Evolutionary conservation across 2,329 filamentous ascomycete species (phyloP), one percentile per base, ranked within the genome.

Genomic region (Dryadomyces quercus-mongolicae): DNA sequence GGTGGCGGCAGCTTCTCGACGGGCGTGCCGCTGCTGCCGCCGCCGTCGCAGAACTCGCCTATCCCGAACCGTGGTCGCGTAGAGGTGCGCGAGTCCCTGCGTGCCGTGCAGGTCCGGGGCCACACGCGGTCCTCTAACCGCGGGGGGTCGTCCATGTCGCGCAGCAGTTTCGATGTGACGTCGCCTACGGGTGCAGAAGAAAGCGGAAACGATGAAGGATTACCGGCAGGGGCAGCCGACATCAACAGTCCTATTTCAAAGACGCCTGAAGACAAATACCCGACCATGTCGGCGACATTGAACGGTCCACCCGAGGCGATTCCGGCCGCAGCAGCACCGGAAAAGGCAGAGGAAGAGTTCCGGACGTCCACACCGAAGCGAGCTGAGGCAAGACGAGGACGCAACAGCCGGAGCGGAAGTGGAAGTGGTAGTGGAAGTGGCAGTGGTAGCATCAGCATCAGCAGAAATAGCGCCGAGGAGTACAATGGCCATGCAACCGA

Each of bases 21-120:
- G 68, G 89, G 88, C 20, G 85, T 97, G 16, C 89, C 91, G 7
- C 86, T 94, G 64, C 80, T 97, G 20, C 90, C 92, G 25, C 76
- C 87, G 21, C 90, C 92, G 25, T 76, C 87, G 31, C 89, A 94
- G 65, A 89, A 84, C 57, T 85, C 85, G 4, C 88, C 88, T 1
- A 78, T 92, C 58, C 91, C 91, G 5, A 95, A 95, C 64, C 79
- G 91, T 58, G 89, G 89, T 34, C 79, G 88, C 56, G 75, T 72
- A 40, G 89, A 94, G 67, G 81, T 85, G 18, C 78, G 88, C 57
- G 92, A 96, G 68, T 95, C 89, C 0, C 78, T 96, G 74, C 88
- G 79, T 20, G 79, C 79, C 9, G 77, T 82, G 15, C 78, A 81
- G 60, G 72, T 73, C 16, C 72, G 78, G 51, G 67, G 18, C n/a